These are phyloP conservation scores for Pseudoneurospora amorphoporcata DNA, from an alignment of 495 filamentous ascomycete genomes.

Conservation along the genomic window DNA sequence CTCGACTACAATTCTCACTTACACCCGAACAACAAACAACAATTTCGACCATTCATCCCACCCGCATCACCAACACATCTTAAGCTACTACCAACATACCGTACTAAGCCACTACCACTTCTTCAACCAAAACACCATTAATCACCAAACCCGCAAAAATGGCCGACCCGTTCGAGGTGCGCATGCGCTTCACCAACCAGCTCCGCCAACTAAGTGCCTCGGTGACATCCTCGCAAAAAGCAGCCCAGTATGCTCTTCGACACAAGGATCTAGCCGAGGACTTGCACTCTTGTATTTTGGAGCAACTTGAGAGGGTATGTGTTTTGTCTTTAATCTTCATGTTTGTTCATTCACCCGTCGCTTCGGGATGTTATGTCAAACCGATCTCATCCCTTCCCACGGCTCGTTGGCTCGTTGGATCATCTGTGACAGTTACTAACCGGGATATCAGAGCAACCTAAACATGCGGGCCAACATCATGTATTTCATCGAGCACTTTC, in stretches of 20 bases:
- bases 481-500: slow-evolving; percentile 95
- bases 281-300: slow-evolving; percentile 90
- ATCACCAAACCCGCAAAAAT: slow-evolving; percentile 31
- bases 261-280: slow-evolving; percentile 91
- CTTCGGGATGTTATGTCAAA: not conserved
- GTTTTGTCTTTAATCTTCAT: not conserved
- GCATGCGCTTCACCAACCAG: slow-evolving; percentile 87
- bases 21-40: not conserved
- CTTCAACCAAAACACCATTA: not conserved
- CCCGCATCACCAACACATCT: not conserved
- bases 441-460: slow-evolving; percentile 61
- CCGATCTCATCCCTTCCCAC: not conserved
- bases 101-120: too few relatives aligned
- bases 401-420: not conserved
- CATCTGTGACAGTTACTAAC: not conserved
- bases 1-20: not conserved
- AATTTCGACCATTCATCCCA: too few relatives aligned
- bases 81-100: not conserved
- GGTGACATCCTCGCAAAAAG: slow-evolving; percentile 78
- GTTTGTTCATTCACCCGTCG: not conserved
- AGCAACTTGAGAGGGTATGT: slow-evolving; percentile 77
- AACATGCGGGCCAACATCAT: slow-evolving; percentile 97
- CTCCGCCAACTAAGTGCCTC: slow-evolving; percentile 84
- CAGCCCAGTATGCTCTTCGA: slow-evolving; percentile 88
- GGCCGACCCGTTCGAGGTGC: slow-evolving; percentile 96